Evolutionary conservation across 1,284 basidiomycete species (phyloP), one percentile per base, ranked within the genome.

Genomic region (Cerrena zonata): DNA sequence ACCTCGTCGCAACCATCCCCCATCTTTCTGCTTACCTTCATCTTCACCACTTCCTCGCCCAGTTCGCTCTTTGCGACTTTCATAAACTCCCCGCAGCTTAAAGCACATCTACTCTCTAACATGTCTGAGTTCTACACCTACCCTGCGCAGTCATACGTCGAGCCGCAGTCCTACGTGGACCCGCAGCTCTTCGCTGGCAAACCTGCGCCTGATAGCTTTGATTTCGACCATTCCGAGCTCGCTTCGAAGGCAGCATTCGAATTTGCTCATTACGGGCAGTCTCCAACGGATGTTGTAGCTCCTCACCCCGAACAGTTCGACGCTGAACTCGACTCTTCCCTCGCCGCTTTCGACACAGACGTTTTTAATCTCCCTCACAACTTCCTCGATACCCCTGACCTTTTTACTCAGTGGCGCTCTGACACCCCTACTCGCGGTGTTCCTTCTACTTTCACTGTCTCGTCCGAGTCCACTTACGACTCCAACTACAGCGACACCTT

Each of bases 241-340:
- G 19, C 47, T 45, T 54, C 56, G 40, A 56, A 62, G 56, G 56
- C 55, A 49, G 50, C 56, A 61, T 61, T 84, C 66, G 83, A 84
- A 69, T 81, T 84, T 70, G 74, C 80, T 66, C 82, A 81, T 61
- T 86, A 84, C 73, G 76, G 63, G 41, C 59, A 77, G 62, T 72
- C 78, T 51, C 73, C 80, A 58, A 73, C 77, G 57, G 83, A 86
- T 70, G 74, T 86, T 65, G 72, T 80, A 58, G 82, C 82, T 44
- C 85, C 86, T 47, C 79, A 84, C 64, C 84, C 86, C 55, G 86
- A 89, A 74, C 76, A 82, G 55, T 89, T 89, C 70, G 88, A 89
- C 62, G 77, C 79, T 48, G 88, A 90, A 68, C 77, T 90, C 63
- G 88, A 90, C 70, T 73, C 74, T 34, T 78, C 76, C 66, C 78